A percentile compares a stretch with the other conserved stretches of the same genome.
These are phyloP conservation scores for Chamaenerion angustifolium DNA, from an alignment of 345 rosid species.

Conservation along the genomic window DNA sequence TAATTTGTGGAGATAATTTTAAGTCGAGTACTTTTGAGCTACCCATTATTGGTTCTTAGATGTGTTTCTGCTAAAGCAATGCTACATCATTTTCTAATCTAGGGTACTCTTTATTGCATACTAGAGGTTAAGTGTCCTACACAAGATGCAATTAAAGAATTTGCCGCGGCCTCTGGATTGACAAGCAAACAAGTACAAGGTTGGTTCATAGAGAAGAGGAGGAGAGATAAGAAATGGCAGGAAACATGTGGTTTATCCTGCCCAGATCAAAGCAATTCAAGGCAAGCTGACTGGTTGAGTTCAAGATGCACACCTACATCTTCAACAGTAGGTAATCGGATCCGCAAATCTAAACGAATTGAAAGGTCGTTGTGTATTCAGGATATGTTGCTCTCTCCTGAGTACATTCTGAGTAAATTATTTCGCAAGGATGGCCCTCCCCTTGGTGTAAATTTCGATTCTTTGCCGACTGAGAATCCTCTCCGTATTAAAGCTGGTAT, in stretches of 20 bases:
- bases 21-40: background rate
- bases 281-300: conserved; percentile 9
- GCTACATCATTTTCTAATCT: background rate
- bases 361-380: conserved; percentile 23
- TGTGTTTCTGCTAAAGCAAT: background rate
- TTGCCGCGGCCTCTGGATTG: conserved; percentile 41
- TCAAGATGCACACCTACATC: conserved; percentile 13
- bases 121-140: conserved; percentile 58
- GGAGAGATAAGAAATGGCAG: conserved; percentile 31
- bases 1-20: no score
- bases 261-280: conserved; percentile 6
- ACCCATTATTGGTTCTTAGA: background rate
- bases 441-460: conserved; percentile 63
- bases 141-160: conserved; percentile 31
- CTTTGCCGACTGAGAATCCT: conserved; percentile 30
- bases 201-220: conserved; percentile 68
- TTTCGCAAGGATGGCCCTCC: conserved; percentile 95
- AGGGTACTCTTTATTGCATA: conserved; percentile 10
- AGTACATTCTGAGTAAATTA: conserved; percentile 46
- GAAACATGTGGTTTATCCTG: conserved; percentile 7
- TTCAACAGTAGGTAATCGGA: conserved; percentile 11
- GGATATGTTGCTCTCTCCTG: conserved; percentile 37
- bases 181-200: conserved; percentile 57
- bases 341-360: conserved; percentile 7
- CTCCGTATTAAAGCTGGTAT: conserved; percentile 10